Evolutionary conservation across 2,329 filamentous ascomycete genomes (phyloP).

Genomic region (Colletotrichum sp.): DNA sequence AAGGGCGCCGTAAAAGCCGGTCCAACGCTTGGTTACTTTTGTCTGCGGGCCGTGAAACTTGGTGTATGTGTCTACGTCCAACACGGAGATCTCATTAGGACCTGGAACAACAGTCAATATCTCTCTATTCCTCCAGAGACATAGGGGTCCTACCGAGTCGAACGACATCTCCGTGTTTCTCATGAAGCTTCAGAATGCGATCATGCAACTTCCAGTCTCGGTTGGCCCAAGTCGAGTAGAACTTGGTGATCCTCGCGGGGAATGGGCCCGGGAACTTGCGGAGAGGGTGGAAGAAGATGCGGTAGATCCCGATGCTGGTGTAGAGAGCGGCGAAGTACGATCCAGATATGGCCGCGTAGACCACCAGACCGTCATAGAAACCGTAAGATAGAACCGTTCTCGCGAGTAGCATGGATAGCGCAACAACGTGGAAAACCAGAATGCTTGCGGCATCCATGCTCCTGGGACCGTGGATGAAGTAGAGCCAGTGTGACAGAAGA

Average conservation of each 20-base stretch:
- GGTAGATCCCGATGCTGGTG: slow-evolving; percentile 24
- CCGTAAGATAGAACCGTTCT: not conserved
- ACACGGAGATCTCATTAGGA: slow-evolving; percentile 25
- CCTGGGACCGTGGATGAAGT: slow-evolving; percentile 7
- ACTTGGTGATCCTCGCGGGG: slow-evolving; percentile 17
- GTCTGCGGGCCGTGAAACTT: slow-evolving; percentile 26
- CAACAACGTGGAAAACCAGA: not conserved
- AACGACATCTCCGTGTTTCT: slow-evolving; percentile 22
- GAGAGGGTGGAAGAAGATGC: slow-evolving; percentile 23
- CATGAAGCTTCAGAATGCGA: not conserved
- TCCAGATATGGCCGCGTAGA: not conserved
- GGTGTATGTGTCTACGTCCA: slow-evolving; percentile 20
- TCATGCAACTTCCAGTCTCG: slow-evolving; percentile 10
- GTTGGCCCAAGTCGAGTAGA: slow-evolving; percentile 9
- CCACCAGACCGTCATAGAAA: not conserved
- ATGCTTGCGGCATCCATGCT: not conserved
- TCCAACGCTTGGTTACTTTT: slow-evolving; percentile 23
- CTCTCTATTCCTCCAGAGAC: too few species aligned
- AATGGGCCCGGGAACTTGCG: slow-evolving; percentile 23
- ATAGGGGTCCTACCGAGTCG: slow-evolving; percentile 11
- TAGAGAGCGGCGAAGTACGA: slow-evolving; percentile 27
- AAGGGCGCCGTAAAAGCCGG: slow-evolving; percentile 24
- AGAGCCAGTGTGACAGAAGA: slow-evolving; percentile 15
- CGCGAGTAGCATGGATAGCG: not conserved
- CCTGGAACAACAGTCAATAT: not conserved